Conservation (phyloP, 2,329 filamentous ascomycete species). For the Coniochaeta ligniaria region DNA sequence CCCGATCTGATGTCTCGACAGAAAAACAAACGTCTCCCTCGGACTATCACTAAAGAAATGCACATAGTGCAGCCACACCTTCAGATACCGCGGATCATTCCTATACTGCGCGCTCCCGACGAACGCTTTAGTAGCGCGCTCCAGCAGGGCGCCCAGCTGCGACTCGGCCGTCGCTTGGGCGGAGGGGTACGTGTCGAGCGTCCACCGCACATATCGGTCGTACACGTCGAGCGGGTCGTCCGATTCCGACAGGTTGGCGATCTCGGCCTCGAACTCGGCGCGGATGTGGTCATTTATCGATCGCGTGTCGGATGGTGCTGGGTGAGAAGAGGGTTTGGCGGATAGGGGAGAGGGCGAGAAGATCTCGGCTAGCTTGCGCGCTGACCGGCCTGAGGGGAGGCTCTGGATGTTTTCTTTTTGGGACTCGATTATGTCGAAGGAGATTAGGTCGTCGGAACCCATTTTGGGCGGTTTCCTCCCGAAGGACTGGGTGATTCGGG, state of each 20-base stretch:
- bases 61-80: conserved; percentile 92
- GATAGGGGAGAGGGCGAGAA: conserved; percentile 57
- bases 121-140: conserved; percentile 88
- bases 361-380: conserved; percentile 76
- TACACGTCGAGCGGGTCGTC: conserved; percentile 95
- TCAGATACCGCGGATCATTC: conserved; percentile 90
- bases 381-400: conserved; percentile 79
- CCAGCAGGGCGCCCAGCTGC: conserved; percentile 80
- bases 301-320: conserved; percentile 59
- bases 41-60: conserved; percentile 88
- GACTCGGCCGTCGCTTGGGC: conserved; percentile 87
- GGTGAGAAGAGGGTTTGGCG: conserved; percentile 40
- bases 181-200: conserved; percentile 87
- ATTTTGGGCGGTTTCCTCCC: conserved; percentile 27
- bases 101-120: conserved; percentile 81
- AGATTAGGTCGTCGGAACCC: conserved; percentile 49
- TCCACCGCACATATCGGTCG: conserved; percentile 97
- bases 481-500: too few relatives aligned
- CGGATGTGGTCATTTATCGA: conserved; percentile 74
- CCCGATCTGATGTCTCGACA: conserved; percentile 82
- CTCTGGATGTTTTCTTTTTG: conserved; percentile 99
- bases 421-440: conserved; percentile 89
- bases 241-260: conserved; percentile 38
- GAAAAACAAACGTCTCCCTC: conserved; percentile 84
- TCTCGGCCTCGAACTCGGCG: conserved; percentile 78